Evolutionary conservation across 1,139 yeast species (phyloP).

Genomic region (Kodamaea derodonti): DNA sequence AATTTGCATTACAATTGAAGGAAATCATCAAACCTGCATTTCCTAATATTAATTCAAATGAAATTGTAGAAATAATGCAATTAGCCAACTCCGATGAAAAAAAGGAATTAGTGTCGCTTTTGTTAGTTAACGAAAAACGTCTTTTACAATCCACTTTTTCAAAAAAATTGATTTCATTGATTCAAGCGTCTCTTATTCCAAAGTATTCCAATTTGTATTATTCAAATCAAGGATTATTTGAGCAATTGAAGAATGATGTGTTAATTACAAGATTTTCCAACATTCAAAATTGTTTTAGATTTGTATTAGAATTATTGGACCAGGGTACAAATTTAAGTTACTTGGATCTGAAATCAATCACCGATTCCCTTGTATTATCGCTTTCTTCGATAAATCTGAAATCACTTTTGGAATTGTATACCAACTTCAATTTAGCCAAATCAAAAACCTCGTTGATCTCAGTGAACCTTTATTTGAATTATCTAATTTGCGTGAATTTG

Average conservation of each 20-base stretch:
- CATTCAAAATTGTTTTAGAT: conserved; percentile 4
- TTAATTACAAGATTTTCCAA: background rate
- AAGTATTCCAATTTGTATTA: background rate
- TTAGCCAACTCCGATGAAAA: background rate
- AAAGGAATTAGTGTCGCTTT: conserved; percentile 3
- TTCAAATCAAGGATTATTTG: background rate
- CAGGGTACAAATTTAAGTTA: conserved; percentile 17
- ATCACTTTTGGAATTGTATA: conserved; percentile 14
- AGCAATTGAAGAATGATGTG: background rate
- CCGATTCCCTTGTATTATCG: conserved; percentile 6
- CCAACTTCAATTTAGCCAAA: conserved; percentile 19
- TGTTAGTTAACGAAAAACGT: conserved; percentile 2
- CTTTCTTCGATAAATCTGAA: conserved; percentile 5
- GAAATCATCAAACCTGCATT: background rate
- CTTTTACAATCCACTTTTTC: background rate
- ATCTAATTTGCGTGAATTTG: conserved; percentile 16
- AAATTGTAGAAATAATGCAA: background rate
- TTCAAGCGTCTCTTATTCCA: background rate
- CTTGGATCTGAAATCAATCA: conserved; percentile 10
- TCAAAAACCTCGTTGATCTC: conserved; percentile 24
- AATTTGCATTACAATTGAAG: background rate
- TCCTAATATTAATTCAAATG: background rate
- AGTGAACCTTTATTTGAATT: conserved; percentile 15
- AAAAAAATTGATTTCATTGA: background rate
- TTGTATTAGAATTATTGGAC: conserved; percentile 25